Percentiles rank a stretch among this genome's conserved stretches.
Conservation (phyloP, 371 early-diverging fungal genomes). For the Dinochytrium kinnereticum region DNA sequence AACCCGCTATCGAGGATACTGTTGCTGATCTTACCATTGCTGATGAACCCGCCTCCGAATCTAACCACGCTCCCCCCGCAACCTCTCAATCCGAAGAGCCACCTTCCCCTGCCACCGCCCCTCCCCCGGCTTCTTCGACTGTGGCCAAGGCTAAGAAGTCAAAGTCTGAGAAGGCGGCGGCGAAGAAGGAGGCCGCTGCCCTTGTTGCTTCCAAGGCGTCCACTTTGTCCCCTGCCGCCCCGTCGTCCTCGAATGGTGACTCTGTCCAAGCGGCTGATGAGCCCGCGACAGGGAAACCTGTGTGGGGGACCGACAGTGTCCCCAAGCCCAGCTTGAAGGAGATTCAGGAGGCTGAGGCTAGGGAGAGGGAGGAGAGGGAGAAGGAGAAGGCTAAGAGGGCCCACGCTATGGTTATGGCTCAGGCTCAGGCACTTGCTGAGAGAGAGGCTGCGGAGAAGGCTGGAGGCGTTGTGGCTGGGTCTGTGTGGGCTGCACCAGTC, state of each 20-base stretch:
- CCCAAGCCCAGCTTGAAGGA: slow-evolving; percentile 52
- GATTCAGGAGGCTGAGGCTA: slow-evolving; percentile 54
- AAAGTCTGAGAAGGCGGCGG: slow-evolving; percentile 4
- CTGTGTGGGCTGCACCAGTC: slow-evolving; percentile 18
- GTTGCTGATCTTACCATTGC: not conserved
- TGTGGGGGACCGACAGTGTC: slow-evolving; percentile 22
- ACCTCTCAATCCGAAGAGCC: not conserved
- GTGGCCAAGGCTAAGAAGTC: slow-evolving; percentile 14
- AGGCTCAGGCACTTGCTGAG: slow-evolving; percentile 44
- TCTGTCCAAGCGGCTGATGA: slow-evolving; percentile 10
- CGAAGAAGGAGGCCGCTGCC: not conserved
- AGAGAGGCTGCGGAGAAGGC: slow-evolving; percentile 29
- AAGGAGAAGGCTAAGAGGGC: slow-evolving; percentile 37
- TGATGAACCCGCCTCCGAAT: not conserved
- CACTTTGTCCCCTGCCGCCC: no score
- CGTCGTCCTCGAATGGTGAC: not conserved
- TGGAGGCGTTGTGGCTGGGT: slow-evolving; percentile 17
- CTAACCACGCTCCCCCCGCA: not conserved
- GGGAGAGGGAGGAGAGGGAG: slow-evolving; percentile 40
- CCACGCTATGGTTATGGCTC: slow-evolving; percentile 41
- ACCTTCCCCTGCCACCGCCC: not conserved
- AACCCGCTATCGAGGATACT: not conserved
- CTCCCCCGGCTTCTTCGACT: not conserved
- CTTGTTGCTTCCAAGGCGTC: not conserved
- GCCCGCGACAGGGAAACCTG: slow-evolving; percentile 27